These are phyloP conservation scores for Saitozyma podzolica DNA, from an alignment of 768 basidiomycete genomes.

Conservation along the genomic window DNA sequence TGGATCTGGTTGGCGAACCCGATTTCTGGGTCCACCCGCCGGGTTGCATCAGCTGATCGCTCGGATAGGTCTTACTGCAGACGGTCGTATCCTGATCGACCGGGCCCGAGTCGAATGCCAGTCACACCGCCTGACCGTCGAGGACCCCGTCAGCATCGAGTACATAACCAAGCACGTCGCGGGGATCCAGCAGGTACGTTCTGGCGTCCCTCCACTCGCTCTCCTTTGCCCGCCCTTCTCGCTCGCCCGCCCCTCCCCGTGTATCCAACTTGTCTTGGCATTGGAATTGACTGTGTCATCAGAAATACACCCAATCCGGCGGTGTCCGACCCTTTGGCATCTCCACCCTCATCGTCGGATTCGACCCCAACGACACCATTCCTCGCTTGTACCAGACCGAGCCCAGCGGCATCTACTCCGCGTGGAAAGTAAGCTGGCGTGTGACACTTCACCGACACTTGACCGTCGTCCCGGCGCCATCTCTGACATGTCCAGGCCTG, in stretches of 20 bases:
- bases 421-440: slow-evolving; percentile 78
- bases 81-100: slow-evolving; percentile 96
- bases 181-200: slow-evolving; percentile 92
- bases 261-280: too few relatives aligned
- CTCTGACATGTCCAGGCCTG: slow-evolving; percentile 66
- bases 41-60: slow-evolving; percentile 5
- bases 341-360: slow-evolving; percentile 93
- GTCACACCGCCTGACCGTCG: slow-evolving; percentile 92
- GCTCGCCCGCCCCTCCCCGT: too few relatives aligned
- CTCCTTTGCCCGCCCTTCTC: too few relatives aligned
- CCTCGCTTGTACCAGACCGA: slow-evolving; percentile 96
- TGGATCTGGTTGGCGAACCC: background rate
- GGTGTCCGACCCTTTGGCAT: slow-evolving; percentile 98
- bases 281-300: slow-evolving; percentile 8
- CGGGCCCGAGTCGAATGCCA: slow-evolving; percentile 98
- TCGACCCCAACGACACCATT: slow-evolving; percentile 84
- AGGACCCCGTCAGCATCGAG: slow-evolving; percentile 96
- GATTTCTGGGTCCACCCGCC: background rate
- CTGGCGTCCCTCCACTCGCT: background rate
- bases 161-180: slow-evolving; percentile 98
- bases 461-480: background rate
- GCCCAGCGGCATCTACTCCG: slow-evolving; percentile 95
- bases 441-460: background rate
- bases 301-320: slow-evolving; percentile 98
- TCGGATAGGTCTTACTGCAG: slow-evolving; percentile 82